phyloP scores from a whole-genome alignment of 257 asterid genomes.

The Nicotiana obtusifolia region DNA sequence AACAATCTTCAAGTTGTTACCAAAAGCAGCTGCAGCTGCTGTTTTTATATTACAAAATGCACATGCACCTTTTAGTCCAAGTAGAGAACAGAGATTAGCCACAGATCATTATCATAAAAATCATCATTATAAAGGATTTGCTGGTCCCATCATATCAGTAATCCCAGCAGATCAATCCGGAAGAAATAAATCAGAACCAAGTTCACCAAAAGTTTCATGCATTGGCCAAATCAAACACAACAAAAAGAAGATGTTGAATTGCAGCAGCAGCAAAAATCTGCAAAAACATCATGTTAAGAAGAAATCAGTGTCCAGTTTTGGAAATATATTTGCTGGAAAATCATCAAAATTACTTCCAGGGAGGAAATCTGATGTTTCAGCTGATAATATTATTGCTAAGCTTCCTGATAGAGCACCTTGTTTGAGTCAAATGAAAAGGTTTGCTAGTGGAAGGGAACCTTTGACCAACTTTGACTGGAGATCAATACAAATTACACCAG shows the following conservation, averaged over 20 bases:
- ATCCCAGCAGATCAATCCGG: constrained; percentile 29
- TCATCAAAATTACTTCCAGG: not conserved
- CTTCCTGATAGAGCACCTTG: constrained; percentile 22
- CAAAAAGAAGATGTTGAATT: constrained; percentile 11
- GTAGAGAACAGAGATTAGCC: constrained; percentile 12
- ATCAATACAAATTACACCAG: constrained; percentile 32
- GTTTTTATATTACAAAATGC: constrained; percentile 24
- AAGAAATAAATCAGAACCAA: constrained; percentile 35
- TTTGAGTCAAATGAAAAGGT: constrained; percentile 51
- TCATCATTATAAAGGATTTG: constrained; percentile 18
- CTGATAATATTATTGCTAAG: not conserved
- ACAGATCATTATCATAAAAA: not conserved
- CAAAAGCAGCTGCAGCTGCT: constrained; percentile 28
- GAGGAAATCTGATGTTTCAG: constrained; percentile 27
- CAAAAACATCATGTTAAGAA: not conserved
- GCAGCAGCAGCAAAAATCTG: not conserved
- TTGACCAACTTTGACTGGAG: constrained; percentile 58
- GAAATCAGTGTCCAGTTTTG: not conserved
- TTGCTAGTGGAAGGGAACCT: constrained; percentile 65
- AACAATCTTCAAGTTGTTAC: constrained; percentile 23
- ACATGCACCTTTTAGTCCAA: constrained; percentile 39
- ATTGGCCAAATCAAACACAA: constrained; percentile 48
- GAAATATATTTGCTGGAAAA: constrained; percentile 10
- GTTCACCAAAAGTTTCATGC: constrained; percentile 52
- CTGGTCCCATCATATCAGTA: constrained; percentile 31